Conservation (phyloP, 176 grass and related monocot genomes). For the Hordeum vulgare region DNA sequence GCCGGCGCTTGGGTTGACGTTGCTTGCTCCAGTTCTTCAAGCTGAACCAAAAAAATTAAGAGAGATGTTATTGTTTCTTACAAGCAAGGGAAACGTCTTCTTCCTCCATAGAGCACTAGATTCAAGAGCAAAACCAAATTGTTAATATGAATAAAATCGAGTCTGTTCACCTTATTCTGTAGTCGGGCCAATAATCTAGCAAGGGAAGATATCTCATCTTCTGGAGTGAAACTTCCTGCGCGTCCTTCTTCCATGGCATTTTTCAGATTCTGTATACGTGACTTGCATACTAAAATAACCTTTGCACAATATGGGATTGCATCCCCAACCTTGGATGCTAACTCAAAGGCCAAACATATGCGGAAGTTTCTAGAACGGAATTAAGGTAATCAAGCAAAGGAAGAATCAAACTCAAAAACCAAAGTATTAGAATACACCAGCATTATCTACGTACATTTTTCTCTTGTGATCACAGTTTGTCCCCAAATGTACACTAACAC, state of each 20-base stretch:
- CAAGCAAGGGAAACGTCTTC: not conserved
- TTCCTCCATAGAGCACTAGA: not conserved
- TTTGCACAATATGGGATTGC: constrained; percentile 67
- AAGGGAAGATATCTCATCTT: too few relatives aligned
- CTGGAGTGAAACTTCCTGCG: too few relatives aligned
- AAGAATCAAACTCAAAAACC: not conserved
- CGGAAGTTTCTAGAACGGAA: constrained; percentile 62
- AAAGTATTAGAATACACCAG: too few relatives aligned
- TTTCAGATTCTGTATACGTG: constrained; percentile 51
- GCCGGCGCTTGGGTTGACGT: too few relatives aligned
- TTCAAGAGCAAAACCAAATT: not conserved
- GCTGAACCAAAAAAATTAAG: not conserved
- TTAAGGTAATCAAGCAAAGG: constrained; percentile 29
- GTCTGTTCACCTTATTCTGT: constrained; percentile 69
- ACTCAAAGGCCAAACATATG: constrained; percentile 66
- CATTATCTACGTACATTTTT: too few relatives aligned
- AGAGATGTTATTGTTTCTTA: not conserved
- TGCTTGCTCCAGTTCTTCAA: not conserved
- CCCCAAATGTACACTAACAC: not conserved
- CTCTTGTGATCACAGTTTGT: not conserved
- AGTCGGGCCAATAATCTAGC: constrained; percentile 25
- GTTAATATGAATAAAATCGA: not conserved
- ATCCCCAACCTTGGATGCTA: constrained; percentile 51
- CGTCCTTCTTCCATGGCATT: not conserved
- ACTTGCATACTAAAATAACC: constrained; percentile 66